Conservation (phyloP, 306 rosid species). For the Acacia melanoxylon region DNA sequence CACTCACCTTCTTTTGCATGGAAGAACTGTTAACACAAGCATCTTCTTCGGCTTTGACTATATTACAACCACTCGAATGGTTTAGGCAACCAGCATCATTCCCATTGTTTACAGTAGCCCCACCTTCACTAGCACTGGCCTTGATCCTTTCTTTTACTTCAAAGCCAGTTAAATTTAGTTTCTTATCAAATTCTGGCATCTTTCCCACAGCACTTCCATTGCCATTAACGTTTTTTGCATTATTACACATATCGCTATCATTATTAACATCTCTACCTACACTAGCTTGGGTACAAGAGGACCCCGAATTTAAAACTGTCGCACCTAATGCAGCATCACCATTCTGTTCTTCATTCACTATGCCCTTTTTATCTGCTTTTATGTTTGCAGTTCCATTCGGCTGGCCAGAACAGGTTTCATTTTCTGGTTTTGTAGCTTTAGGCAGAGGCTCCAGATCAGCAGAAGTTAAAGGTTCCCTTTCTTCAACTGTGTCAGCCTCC, state of each 20-base stretch:
- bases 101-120: constrained; percentile 38
- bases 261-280: constrained; percentile 90
- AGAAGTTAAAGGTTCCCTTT: constrained; percentile 42
- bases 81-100: constrained; percentile 48
- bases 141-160: constrained; percentile 51
- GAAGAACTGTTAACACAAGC: constrained; percentile 38
- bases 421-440: constrained; percentile 46
- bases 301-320: constrained; percentile 62
- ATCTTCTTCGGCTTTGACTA: constrained; percentile 50
- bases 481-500: constrained; percentile 49
- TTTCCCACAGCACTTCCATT: constrained; percentile 52
- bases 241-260: constrained; percentile 58
- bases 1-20: constrained; percentile 40
- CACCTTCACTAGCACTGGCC: constrained; percentile 35
- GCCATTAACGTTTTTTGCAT: constrained; percentile 47
- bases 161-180: constrained; percentile 37
- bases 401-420: constrained; percentile 57
- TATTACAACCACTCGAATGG: constrained; percentile 38
- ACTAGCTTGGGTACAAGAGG: constrained; percentile 61
- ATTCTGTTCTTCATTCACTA: constrained; percentile 60
- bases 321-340: constrained; percentile 54
- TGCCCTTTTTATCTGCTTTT: constrained; percentile 52
- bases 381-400: constrained; percentile 62
- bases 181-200: constrained; percentile 50
- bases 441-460: constrained; percentile 45